phyloP scores from a whole-genome alignment of 176 grass and related monocot species.

The Phragmites australis region DNA sequence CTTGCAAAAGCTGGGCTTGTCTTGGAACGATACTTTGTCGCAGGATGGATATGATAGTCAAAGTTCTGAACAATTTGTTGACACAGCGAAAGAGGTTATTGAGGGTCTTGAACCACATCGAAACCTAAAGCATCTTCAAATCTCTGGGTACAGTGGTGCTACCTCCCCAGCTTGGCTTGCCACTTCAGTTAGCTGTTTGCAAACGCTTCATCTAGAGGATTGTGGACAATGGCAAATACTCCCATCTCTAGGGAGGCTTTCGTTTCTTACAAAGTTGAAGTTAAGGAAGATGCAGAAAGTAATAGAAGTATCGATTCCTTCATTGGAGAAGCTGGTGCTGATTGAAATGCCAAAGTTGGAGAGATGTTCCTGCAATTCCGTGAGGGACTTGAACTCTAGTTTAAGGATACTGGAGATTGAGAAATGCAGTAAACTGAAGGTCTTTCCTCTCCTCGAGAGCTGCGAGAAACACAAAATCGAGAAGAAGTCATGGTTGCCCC shows the following conservation, averaged over 20 bases:
- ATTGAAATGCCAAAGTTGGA: slow-evolving; percentile 24
- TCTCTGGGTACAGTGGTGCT: slow-evolving; percentile 33
- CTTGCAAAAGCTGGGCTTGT: no score
- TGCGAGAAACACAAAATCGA: neutral
- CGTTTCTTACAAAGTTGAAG: slow-evolving; percentile 30
- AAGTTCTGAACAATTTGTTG: no score
- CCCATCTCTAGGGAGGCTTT: slow-evolving; percentile 29
- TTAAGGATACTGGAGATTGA: slow-evolving; percentile 19
- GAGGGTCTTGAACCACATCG: no score
- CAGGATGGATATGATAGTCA: no score
- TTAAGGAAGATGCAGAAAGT: slow-evolving; percentile 29
- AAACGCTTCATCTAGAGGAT: slow-evolving; percentile 24
- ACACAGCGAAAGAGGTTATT: no score
- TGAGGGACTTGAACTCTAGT: slow-evolving; percentile 5
- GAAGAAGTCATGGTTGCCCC: slow-evolving; percentile 30
- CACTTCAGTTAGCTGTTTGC: slow-evolving; percentile 12
- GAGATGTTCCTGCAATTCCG: slow-evolving; percentile 24
- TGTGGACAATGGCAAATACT: slow-evolving; percentile 22
- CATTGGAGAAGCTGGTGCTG: slow-evolving; percentile 42
- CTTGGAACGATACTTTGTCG: no score
- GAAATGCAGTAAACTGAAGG: slow-evolving; percentile 9
- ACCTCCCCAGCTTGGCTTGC: slow-evolving; percentile 39
- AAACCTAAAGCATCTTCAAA: no score
- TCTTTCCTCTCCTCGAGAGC: slow-evolving; percentile 6
- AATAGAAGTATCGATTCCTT: slow-evolving; percentile 30